Percentiles rank a stretch among this genome's conserved stretches.
Conservation (phyloP, 2,329 filamentous ascomycete species). For the Cladosporium velox region DNA sequence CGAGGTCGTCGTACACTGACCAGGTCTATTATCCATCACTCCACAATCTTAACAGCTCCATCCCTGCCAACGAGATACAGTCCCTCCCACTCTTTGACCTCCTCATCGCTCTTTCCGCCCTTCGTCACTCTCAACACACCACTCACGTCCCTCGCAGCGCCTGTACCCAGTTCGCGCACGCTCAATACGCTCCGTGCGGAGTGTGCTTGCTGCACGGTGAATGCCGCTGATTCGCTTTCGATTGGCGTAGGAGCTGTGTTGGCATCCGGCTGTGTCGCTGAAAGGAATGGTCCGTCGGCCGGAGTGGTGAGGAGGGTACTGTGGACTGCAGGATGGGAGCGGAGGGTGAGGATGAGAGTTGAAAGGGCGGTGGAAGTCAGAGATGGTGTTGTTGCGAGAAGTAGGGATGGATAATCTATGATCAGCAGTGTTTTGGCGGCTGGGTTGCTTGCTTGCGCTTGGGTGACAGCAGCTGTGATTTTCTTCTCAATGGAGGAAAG, state of each 20-base stretch:
- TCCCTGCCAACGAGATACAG: slow-evolving; percentile 80
- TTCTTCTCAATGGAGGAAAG: slow-evolving; percentile 18
- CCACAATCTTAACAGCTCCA: slow-evolving; percentile 62
- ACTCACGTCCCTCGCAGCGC: slow-evolving; percentile 86
- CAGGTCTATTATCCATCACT: slow-evolving; percentile 55
- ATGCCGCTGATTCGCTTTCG: slow-evolving; percentile 70
- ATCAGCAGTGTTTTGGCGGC: slow-evolving; percentile 42
- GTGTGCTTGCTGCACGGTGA: slow-evolving; percentile 73
- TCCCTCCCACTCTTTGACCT: slow-evolving; percentile 64
- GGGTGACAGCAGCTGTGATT: slow-evolving; percentile 16
- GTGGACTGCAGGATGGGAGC: slow-evolving; percentile 57
- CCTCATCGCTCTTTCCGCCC: slow-evolving; percentile 49
- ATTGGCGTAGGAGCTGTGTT: slow-evolving; percentile 57
- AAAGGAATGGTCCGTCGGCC: slow-evolving; percentile 72
- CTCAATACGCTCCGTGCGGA: slow-evolving; percentile 71
- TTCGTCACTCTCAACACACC: slow-evolving; percentile 78
- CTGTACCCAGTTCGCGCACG: slow-evolving; percentile 77
- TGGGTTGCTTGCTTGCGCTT: slow-evolving; percentile 18
- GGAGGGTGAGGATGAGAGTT: slow-evolving; percentile 34
- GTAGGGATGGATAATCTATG: slow-evolving; percentile 48
- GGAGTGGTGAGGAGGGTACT: slow-evolving; percentile 67
- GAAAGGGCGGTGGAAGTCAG: slow-evolving; percentile 34
- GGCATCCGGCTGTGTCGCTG: slow-evolving; percentile 43
- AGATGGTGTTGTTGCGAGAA: slow-evolving; percentile 41
- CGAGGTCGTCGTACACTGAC: no score